These are phyloP conservation scores for Spergularia azorica DNA, from an alignment of 179 eudicot genomes.

Conservation along the genomic window DNA sequence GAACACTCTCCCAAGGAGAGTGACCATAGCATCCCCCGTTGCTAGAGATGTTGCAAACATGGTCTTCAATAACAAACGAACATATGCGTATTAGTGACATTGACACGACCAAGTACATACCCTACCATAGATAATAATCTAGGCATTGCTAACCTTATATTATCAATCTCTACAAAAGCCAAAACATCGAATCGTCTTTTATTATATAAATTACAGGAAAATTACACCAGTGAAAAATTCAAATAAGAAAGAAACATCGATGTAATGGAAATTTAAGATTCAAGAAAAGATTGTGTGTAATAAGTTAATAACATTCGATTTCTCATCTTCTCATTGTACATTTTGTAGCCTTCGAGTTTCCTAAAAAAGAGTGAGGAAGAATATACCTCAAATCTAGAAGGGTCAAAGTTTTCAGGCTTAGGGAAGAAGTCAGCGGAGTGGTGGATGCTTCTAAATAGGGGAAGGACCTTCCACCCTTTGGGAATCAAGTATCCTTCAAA, in stretches of 20 bases:
- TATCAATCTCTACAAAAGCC: conserved; percentile 27
- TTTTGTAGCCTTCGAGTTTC: too few relatives aligned
- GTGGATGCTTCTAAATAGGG: conserved; percentile 84
- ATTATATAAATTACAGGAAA: not conserved
- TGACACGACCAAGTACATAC: conserved; percentile 24
- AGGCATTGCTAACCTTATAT: conserved; percentile 41
- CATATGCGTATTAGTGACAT: conserved; percentile 16
- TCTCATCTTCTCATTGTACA: too few relatives aligned
- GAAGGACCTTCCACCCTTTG: conserved; percentile 92
- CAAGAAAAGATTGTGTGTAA: too few relatives aligned
- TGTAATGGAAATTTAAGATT: too few relatives aligned
- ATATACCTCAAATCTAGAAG: conserved; percentile 85
- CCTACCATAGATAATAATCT: conserved; percentile 29
- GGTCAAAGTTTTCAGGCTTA: conserved; percentile 76
- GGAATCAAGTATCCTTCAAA: conserved; percentile 80
- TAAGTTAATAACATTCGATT: not conserved
- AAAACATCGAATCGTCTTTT: conserved; percentile 18
- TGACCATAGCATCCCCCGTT: not conserved
- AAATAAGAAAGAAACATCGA: not conserved
- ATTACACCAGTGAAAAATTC: not conserved
- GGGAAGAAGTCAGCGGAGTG: conserved; percentile 71
- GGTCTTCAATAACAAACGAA: not conserved
- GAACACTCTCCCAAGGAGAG: too few relatives aligned
- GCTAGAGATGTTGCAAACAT: conserved; percentile 22
- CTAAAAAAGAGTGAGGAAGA: too few relatives aligned